Percentiles rank a stretch among this genome's conserved stretches.
phyloP scores from a whole-genome alignment of 805 yeast genomes.

The Metschnikowia baotianmanensis region DNA sequence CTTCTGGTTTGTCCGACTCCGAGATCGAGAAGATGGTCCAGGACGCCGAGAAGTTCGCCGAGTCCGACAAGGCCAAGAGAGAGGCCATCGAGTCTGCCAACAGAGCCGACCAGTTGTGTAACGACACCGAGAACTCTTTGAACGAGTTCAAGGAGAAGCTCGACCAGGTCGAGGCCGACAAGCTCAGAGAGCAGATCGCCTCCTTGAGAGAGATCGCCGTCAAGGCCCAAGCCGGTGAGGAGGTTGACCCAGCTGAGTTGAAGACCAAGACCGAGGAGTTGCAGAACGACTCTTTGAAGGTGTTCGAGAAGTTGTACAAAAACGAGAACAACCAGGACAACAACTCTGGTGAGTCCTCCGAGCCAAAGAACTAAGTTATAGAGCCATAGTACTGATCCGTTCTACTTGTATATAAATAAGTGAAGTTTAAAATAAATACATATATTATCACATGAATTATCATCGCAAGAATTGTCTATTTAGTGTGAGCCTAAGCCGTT shows the following conservation, averaged over 20 bases:
- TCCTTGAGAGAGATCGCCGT: conserved; percentile 57
- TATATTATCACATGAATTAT: neutral
- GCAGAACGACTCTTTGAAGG: conserved; percentile 71
- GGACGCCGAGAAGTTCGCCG: conserved; percentile 87
- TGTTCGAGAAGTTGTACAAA: conserved; percentile 62
- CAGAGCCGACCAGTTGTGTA: conserved; percentile 76
- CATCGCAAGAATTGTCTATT: neutral
- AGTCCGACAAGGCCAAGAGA: conserved; percentile 82
- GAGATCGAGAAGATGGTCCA: conserved; percentile 90
- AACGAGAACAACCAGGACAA: conserved; percentile 23
- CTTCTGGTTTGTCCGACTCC: conserved; percentile 85
- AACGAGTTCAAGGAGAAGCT: conserved; percentile 48
- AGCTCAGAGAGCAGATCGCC: conserved; percentile 31
- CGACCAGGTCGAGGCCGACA: conserved; percentile 45
- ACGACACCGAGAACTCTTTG: conserved; percentile 48
- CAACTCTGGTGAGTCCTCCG: conserved; percentile 23
- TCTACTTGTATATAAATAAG: conserved; percentile 20
- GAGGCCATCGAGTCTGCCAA: conserved; percentile 82
- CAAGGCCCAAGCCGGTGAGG: conserved; percentile 62
- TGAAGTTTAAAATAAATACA: conserved; percentile 9
- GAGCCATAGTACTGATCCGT: conserved; percentile 2
- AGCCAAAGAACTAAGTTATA: conserved; percentile 26
- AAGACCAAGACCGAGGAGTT: conserved; percentile 73
- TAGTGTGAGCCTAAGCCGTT: neutral
- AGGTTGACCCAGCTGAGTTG: conserved; percentile 59